Evolutionary conservation across 140 eudicot species (phyloP).

Genomic region (Flaveria floridana): DNA sequence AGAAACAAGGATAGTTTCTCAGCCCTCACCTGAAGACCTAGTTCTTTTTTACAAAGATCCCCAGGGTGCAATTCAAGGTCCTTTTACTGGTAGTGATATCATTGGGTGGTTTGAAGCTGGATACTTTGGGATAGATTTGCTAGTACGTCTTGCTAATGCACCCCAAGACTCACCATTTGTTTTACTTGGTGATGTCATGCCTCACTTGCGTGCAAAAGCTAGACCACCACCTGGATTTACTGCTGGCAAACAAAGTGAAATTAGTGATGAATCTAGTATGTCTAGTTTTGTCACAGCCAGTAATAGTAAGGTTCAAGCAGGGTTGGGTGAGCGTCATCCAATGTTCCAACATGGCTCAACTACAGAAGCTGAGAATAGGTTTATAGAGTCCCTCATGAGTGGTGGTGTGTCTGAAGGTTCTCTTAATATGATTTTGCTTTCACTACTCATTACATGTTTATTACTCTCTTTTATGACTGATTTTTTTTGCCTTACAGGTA

Average conservation of each 20-base stretch:
- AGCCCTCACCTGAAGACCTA: conserved; percentile 79
- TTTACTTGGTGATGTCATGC: conserved; percentile 94
- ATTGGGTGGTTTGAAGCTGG: conserved; percentile 97
- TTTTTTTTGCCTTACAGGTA: conserved; percentile 45
- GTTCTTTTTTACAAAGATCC: conserved; percentile 90
- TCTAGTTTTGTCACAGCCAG: conserved; percentile 31
- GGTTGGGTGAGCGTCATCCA: conserved; percentile 48
- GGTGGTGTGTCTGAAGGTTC: conserved; percentile 55
- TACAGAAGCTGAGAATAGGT: conserved; percentile 74
- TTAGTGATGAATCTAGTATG: conserved; percentile 41
- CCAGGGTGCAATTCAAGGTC: conserved; percentile 90
- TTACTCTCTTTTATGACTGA: not conserved
- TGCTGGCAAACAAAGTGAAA: conserved; percentile 58
- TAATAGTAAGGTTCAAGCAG: conserved; percentile 44
- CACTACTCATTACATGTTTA: not conserved
- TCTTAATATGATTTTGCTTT: conserved; percentile 11
- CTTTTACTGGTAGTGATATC: conserved; percentile 80
- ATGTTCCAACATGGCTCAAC: conserved; percentile 49
- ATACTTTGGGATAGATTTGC: conserved; percentile 86
- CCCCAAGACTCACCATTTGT: conserved; percentile 66
- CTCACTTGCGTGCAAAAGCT: conserved; percentile 84
- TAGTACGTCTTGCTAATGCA: conserved; percentile 70
- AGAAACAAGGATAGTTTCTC: conserved; percentile 48
- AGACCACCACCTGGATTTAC: conserved; percentile 92
- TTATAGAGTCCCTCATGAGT: conserved; percentile 62